phyloP scores from a whole-genome alignment of 2,329 filamentous ascomycete genomes.

The Botrytis fragariae region DNA sequence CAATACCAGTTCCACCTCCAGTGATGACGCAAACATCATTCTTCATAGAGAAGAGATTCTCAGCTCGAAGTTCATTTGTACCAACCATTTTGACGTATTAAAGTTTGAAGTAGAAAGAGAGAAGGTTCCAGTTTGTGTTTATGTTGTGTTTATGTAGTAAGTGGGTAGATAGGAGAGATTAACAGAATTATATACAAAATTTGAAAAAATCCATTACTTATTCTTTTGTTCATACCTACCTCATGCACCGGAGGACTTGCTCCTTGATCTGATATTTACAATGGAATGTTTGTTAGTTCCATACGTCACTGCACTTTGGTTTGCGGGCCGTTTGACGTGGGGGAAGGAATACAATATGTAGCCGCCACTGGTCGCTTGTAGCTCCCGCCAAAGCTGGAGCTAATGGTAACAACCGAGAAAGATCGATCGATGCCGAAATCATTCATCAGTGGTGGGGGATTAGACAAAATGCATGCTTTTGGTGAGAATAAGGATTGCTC shows the following conservation, averaged over 20 bases:
- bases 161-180: neutral
- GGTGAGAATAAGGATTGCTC: neutral
- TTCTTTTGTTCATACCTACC: neutral
- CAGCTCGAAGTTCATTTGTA: slow-evolving; percentile 30
- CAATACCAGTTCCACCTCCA: slow-evolving; percentile 46
- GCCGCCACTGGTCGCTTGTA: neutral
- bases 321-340: slow-evolving; percentile 8
- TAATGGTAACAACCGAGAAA: neutral
- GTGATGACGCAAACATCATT: slow-evolving; percentile 47
- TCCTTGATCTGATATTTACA: slow-evolving; percentile 5
- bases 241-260: slow-evolving; percentile 6
- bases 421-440: neutral
- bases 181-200: neutral
- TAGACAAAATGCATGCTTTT: neutral
- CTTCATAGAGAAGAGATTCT: slow-evolving; percentile 51
- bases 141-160: neutral
- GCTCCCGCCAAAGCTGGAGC: neutral
- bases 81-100: slow-evolving; percentile 25
- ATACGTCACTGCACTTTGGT: slow-evolving; percentile 7
- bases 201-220: neutral
- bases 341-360: neutral
- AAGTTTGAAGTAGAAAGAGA: neutral
- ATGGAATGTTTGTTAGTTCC: neutral
- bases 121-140: neutral
- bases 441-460: neutral